Base-by-base conservation (phyloP, 2,329 filamentous ascomycete genomes). In the Paraconiothyrium brasiliense region DNA sequence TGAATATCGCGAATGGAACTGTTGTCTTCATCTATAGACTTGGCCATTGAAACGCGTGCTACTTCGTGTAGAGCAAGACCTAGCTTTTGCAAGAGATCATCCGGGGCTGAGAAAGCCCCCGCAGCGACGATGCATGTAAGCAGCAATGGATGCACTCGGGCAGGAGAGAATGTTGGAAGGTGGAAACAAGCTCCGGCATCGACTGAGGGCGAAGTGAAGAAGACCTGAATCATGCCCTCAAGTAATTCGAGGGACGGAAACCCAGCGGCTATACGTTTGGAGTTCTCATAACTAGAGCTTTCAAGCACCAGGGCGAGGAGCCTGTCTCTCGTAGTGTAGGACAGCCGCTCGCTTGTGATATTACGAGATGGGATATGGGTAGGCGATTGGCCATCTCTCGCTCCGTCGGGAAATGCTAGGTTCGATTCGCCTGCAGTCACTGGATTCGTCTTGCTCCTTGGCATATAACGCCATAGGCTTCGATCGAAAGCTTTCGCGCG, bases 291-390 rank as follows among this genome's bases (percentile, higher is more conserved):
- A 50, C 84, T 85, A 67, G 85, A 89, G 4, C 85, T 87, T 54
- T 84, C 82, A 39, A 92, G 78, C 1, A 92, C 85, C 60, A 91
- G 83, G 11, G 85, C 88, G 58, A 92, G 79, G 1, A 91, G 84
- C 50, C 84, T 84, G 73, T 92, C 90, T 34, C 82, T 76, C 22
- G 79, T 79, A 2, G 76, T 78, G 47, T 78, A 77, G 20, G 76
- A 73, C 3, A 83, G 67, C 37, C 76, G 77, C 59, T 83, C 81
- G 44, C 75, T 74, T 5, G 79, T 79, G 1, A 80, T 78, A 32
- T 80, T 72, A n/a, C 79, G 73, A 32, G 68, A 63, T n/a, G 65
- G 59, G 3, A 73, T 63, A 49, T 79, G 78, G 2, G 81, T 73
- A 10, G 77, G 76, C 16, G 63, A 67, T 27, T 60, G 55, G 16